Conservation (phyloP, 768 basidiomycete species). For the Collybia sordida region DNA sequence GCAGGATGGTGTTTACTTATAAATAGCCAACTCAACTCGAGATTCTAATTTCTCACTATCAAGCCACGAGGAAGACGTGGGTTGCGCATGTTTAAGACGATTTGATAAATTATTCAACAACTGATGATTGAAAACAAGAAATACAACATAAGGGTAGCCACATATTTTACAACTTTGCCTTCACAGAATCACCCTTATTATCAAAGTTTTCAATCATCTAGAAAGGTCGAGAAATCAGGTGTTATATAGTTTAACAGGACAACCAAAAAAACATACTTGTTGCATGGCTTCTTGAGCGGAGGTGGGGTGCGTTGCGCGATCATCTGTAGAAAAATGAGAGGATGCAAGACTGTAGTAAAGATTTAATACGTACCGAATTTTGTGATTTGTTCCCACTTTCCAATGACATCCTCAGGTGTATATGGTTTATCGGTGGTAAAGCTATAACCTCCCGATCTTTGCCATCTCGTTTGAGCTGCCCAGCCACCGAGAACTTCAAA, state of each 20-base stretch:
- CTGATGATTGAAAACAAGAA: background rate
- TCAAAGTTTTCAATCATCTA: slow-evolving; percentile 52
- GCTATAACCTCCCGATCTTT: slow-evolving; percentile 81
- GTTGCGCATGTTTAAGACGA: too few relatives aligned
- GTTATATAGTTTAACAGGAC: background rate
- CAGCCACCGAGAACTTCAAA: slow-evolving; percentile 92
- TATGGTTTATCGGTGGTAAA: slow-evolving; percentile 79
- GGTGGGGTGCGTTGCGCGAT: slow-evolving; percentile 80
- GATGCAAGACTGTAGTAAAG: background rate
- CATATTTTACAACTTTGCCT: slow-evolving; percentile 50
- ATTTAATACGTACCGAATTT: slow-evolving; percentile 64
- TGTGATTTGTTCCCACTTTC: slow-evolving; percentile 83
- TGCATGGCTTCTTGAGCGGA: slow-evolving; percentile 75
- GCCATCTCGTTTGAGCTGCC: slow-evolving; percentile 92
- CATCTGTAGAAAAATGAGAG: slow-evolving; percentile 43
- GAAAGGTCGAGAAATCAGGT: slow-evolving; percentile 2
- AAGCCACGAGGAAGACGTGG: too few relatives aligned
- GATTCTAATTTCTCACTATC: too few relatives aligned
- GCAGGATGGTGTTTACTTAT: too few relatives aligned
- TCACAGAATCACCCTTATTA: slow-evolving; percentile 42
- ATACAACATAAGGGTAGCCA: background rate
- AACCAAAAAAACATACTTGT: slow-evolving; percentile 46
- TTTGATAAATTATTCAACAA: background rate
- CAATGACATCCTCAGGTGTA: slow-evolving; percentile 77
- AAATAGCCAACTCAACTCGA: too few relatives aligned